A percentile compares a stretch with the other conserved stretches of the same genome.
These are phyloP conservation scores for Xylaria nigripes DNA, from an alignment of 495 filamentous ascomycete species.

Conservation along the genomic window DNA sequence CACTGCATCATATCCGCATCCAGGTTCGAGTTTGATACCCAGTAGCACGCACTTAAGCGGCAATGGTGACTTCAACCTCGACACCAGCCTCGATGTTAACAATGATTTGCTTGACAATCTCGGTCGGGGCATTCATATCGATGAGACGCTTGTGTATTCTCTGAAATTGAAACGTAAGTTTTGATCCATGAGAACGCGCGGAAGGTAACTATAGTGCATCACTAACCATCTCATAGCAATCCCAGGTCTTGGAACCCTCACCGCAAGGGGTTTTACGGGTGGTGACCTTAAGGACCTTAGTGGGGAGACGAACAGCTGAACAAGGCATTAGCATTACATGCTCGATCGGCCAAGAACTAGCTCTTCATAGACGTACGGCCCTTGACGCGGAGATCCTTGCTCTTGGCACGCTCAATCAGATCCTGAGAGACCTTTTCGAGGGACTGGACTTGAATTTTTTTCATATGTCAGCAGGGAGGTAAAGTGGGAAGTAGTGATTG, in stretches of 20 bases:
- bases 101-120: constrained; percentile 99
- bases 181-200: no score
- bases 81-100: constrained; percentile 99
- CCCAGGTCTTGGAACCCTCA: constrained; percentile 99
- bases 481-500: background rate
- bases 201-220: background rate
- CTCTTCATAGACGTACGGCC: constrained; percentile 43
- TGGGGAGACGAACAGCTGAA: constrained; percentile 96
- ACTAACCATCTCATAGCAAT: constrained; percentile 84
- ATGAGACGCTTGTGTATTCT: constrained; percentile 97
- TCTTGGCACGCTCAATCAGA: constrained; percentile 97
- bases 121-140: constrained; percentile 92
- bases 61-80: constrained; percentile 99
- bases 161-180: background rate
- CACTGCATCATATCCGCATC: constrained; percentile 2
- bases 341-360: background rate
- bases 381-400: constrained; percentile 97
- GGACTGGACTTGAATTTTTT: constrained; percentile 54
- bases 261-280: constrained; percentile 85
- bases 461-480: constrained; percentile 30
- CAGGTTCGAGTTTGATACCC: constrained; percentile 11
- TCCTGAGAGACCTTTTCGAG: constrained; percentile 98
- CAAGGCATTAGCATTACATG: constrained; percentile 46
- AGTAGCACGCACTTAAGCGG: constrained; percentile 53
- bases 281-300: constrained; percentile 93